Percentiles rank a stretch among this genome's conserved stretches.
phyloP scores from a whole-genome alignment of 306 rosid genomes.

The Elaeagnus macrophylla region DNA sequence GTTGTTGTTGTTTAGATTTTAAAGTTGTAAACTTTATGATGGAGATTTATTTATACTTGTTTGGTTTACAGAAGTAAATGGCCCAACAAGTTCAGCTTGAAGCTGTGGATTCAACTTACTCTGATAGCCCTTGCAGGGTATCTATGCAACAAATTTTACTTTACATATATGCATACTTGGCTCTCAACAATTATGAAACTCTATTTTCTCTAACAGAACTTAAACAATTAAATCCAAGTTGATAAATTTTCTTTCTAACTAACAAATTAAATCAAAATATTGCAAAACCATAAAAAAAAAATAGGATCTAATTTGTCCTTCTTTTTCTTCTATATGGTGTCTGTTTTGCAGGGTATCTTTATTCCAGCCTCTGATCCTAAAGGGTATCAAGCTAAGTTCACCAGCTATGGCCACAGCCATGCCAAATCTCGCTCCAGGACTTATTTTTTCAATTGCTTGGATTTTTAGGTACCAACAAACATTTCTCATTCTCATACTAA shows the following conservation, averaged over 20 bases:
- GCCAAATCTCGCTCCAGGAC: constrained; percentile 89
- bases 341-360: constrained; percentile 52
- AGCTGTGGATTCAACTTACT: constrained; percentile 37
- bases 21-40: too few relatives aligned
- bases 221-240: too few relatives aligned
- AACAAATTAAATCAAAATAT: too few relatives aligned
- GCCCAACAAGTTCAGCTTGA: constrained; percentile 42
- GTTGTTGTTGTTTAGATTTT: too few relatives aligned
- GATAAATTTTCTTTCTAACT: too few relatives aligned
- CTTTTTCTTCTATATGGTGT: neutral
- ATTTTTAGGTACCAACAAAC: constrained; percentile 37
- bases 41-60: neutral
- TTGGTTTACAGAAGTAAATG: constrained; percentile 45
- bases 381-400: constrained; percentile 68
- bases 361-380: constrained; percentile 51
- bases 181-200: too few relatives aligned
- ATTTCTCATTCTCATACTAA: too few relatives aligned
- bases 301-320: too few relatives aligned
- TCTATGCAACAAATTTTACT: neutral
- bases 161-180: too few relatives aligned
- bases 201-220: too few relatives aligned
- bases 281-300: too few relatives aligned
- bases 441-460: constrained; percentile 80
- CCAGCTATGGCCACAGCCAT: constrained; percentile 90
- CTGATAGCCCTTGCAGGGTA: constrained; percentile 79